Evolutionary conservation across 306 rosid genomes (phyloP), one percentile per base, ranked within the genome.

Genomic region (Cajanus cajan): DNA sequence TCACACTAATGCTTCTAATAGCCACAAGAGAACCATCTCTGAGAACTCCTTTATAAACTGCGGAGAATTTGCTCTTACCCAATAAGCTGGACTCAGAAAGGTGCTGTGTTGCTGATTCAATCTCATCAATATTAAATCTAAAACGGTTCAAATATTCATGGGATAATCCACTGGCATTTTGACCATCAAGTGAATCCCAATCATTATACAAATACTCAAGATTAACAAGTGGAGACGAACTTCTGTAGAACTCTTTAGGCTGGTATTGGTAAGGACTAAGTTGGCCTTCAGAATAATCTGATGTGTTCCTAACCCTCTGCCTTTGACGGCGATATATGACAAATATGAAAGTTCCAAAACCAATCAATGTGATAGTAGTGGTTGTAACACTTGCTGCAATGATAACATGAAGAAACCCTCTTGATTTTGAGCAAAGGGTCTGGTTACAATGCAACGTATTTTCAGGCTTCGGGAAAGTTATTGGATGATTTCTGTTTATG

Each of bases 1-100:
- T 85, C 81, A 76, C 76, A 34, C 76, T 86, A 57, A 94, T 75
- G 67, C 90, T 86, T 69, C 92, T 87, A 47, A 91, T 82, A 47
- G 96, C 94, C 77, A 90, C 94, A 81, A 61, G 71, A 72, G 98
- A 94, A 13, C 97, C 98, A 65, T 94, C 94, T 78, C 95, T 90
- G 37, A 86, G 86, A 66, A 89, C 68, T 66, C 98, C 98, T 81
- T 81, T 91, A 57, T 91, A 91, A 4, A 94, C 92, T 25, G 95
- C 81, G 11, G 94, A 91, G 86, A 94, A 85, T 47, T 90, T 89
- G 85, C 88, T 86, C 70, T 78, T 91, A n/a, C 96, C 89, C 74
- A 91, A 79, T 41, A 94, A 66, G 75, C 85, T 94, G 50, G 82
- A 85, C 85, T 87, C 98, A 1, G 98, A 91, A 62, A 91, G 86